Percentiles rank a stretch among this genome's conserved stretches.
Conservation (phyloP, 1,284 basidiomycete genomes). For the Macrocybe sp. region DNA sequence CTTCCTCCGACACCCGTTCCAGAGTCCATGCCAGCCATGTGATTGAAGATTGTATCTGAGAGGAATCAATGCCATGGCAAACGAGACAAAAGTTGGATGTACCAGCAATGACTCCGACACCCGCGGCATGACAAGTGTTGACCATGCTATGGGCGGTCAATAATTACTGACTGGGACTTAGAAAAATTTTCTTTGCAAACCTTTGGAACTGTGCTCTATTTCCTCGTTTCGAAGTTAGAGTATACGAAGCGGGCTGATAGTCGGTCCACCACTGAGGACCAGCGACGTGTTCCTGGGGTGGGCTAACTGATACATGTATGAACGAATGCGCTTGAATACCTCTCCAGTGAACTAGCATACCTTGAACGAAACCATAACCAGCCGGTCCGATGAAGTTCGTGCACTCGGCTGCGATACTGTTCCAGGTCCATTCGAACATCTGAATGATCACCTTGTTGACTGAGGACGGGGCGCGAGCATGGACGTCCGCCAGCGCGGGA, state of each 20-base stretch:
- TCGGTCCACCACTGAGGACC: slow-evolving; percentile 66
- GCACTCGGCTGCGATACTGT: slow-evolving; percentile 60
- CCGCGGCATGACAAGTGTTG: slow-evolving; percentile 51
- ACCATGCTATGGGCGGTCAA: slow-evolving; percentile 40
- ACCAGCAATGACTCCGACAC: slow-evolving; percentile 59
- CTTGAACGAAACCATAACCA: slow-evolving; percentile 66
- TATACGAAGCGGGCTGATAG: slow-evolving; percentile 66
- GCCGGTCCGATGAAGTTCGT: slow-evolving; percentile 60
- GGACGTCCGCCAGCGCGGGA: not conserved
- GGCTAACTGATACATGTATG: slow-evolving; percentile 33
- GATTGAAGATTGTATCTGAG: slow-evolving; percentile 60
- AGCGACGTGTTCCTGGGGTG: slow-evolving; percentile 41
- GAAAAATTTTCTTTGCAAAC: slow-evolving; percentile 2
- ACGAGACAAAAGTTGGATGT: slow-evolving; percentile 9
- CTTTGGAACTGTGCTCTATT: slow-evolving; percentile 40
- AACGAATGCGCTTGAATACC: too few relatives aligned
- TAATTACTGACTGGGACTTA: not conserved
- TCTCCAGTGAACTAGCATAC: slow-evolving; percentile 18
- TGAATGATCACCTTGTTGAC: slow-evolving; percentile 46
- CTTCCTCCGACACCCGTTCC: slow-evolving; percentile 50
- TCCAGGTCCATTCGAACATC: slow-evolving; percentile 56
- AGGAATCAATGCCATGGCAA: slow-evolving; percentile 1
- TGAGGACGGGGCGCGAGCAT: slow-evolving; percentile 25
- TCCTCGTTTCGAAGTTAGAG: slow-evolving; percentile 53
- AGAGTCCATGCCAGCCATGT: slow-evolving; percentile 49